Percentiles rank a stretch among this genome's conserved stretches.
Evolutionary conservation across 2,329 filamentous ascomycete genomes (phyloP).

Genomic region (Colletotrichum sp.): DNA sequence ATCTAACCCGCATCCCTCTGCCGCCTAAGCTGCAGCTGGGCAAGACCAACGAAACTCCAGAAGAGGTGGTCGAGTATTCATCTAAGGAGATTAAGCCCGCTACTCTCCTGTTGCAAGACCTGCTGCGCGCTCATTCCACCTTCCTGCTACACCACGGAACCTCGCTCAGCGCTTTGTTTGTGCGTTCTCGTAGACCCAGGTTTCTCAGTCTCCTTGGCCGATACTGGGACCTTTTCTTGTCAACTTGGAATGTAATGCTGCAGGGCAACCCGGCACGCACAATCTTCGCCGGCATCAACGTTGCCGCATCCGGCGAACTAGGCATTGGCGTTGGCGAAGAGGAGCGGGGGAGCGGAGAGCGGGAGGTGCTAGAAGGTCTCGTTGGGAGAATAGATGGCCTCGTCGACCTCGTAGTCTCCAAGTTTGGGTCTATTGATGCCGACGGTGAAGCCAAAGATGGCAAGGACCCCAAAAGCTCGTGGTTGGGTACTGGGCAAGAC

Average conservation of each 20-base stretch:
- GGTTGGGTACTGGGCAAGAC: constrained; percentile 76
- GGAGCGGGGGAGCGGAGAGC: constrained; percentile 90
- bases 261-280: constrained; percentile 86
- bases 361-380: constrained; percentile 92
- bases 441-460: constrained; percentile 32
- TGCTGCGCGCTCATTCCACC: constrained; percentile 80
- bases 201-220: constrained; percentile 77
- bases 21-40: constrained; percentile 57
- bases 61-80: constrained; percentile 76
- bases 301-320: constrained; percentile 88
- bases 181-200: constrained; percentile 65
- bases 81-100: constrained; percentile 88
- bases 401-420: constrained; percentile 85
- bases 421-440: constrained; percentile 66
- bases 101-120: constrained; percentile 77
- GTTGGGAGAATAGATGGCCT: constrained; percentile 81
- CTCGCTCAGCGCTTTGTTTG: constrained; percentile 74
- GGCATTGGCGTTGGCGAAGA: constrained; percentile 96
- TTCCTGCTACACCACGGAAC: constrained; percentile 89
- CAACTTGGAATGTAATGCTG: constrained; percentile 87
- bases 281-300: constrained; percentile 82
- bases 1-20: constrained; percentile 75
- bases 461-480: constrained; percentile 43
- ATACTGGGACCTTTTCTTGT: constrained; percentile 78
- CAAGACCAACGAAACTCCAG: constrained; percentile 42